Percentiles rank a stretch among this genome's conserved stretches.
phyloP scores from a whole-genome alignment of 345 rosid genomes.

The Corchorus olitorius region DNA sequence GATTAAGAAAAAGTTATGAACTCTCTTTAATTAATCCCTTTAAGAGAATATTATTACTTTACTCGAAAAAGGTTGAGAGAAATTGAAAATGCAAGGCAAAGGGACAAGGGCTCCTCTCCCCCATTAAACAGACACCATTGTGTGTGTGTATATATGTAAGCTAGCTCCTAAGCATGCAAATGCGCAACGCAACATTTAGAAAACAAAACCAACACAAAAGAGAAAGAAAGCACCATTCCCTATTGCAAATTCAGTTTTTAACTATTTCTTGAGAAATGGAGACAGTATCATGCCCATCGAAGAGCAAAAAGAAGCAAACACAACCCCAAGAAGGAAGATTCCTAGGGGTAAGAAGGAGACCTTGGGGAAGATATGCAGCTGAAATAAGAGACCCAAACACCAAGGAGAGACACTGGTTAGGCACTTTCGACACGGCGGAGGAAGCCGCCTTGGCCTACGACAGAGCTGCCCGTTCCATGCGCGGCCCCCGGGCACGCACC shows the following conservation, averaged over 20 bases:
- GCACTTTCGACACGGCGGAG: constrained; percentile 83
- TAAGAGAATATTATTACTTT: too few species aligned
- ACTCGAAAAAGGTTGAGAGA: too few species aligned
- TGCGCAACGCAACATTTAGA: neutral
- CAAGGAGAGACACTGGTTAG: constrained; percentile 86
- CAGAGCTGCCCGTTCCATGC: constrained; percentile 80
- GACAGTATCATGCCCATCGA: neutral
- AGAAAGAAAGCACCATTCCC: neutral
- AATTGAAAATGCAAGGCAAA: too few species aligned
- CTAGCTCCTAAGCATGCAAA: neutral
- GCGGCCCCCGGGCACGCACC: constrained; percentile 74
- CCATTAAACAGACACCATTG: too few species aligned
- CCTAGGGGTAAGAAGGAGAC: constrained; percentile 75
- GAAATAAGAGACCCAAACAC: constrained; percentile 84
- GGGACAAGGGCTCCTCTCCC: too few species aligned
- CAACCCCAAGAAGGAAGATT: constrained; percentile 36
- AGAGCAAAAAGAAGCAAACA: neutral
- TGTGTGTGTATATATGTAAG: neutral
- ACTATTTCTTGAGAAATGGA: neutral
- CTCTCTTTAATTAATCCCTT: too few species aligned
- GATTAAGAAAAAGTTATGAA: too few species aligned
- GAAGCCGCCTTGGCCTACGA: constrained; percentile 88
- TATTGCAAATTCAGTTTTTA: neutral
- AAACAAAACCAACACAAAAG: neutral
- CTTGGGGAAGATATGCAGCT: constrained; percentile 89